Conservation (phyloP, 352 stramenopile species). For the Globisporangium polare region DNA sequence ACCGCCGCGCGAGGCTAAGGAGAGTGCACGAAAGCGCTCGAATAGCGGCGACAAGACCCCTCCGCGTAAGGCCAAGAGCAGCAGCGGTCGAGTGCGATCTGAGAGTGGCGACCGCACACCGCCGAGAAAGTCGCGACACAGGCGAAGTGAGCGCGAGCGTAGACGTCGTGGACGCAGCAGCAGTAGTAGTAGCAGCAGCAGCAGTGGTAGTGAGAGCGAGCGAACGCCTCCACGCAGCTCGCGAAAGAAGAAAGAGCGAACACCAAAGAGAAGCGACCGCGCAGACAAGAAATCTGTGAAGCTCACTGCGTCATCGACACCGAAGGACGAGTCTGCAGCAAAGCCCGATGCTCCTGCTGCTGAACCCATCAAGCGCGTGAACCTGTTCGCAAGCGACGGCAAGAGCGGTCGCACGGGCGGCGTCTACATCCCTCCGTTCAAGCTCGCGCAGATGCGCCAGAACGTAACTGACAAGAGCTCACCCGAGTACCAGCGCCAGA, state of each 20-base stretch:
- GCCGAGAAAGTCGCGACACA: constrained; percentile 10
- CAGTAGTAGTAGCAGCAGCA: constrained; percentile 9
- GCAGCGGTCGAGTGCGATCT: constrained; percentile 5
- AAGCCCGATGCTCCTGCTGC: not conserved
- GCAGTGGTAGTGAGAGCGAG: constrained; percentile 11
- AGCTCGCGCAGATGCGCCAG: constrained; percentile 78
- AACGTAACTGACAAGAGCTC: constrained; percentile 55
- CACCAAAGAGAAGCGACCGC: not conserved
- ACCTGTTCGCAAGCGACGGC: constrained; percentile 36
- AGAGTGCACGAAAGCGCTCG: constrained; percentile 8
- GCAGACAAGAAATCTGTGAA: not conserved
- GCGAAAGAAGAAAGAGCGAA: constrained; percentile 13
- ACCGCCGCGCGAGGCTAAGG: not conserved
- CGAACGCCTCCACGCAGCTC: constrained; percentile 19
- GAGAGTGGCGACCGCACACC: constrained; percentile 6
- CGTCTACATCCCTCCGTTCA: constrained; percentile 92
- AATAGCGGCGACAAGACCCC: constrained; percentile 22
- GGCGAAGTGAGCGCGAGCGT: constrained; percentile 7
- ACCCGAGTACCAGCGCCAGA: constrained; percentile 87
- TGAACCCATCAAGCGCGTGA: constrained; percentile 19
- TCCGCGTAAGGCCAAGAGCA: constrained; percentile 26
- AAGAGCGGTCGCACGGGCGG: constrained; percentile 75
- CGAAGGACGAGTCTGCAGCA: not conserved
- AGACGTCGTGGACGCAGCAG: constrained; percentile 1
- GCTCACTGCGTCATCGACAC: not conserved